Conservation (phyloP, 2,329 filamentous ascomycete genomes). For the Fusarium haematococcum region DNA sequence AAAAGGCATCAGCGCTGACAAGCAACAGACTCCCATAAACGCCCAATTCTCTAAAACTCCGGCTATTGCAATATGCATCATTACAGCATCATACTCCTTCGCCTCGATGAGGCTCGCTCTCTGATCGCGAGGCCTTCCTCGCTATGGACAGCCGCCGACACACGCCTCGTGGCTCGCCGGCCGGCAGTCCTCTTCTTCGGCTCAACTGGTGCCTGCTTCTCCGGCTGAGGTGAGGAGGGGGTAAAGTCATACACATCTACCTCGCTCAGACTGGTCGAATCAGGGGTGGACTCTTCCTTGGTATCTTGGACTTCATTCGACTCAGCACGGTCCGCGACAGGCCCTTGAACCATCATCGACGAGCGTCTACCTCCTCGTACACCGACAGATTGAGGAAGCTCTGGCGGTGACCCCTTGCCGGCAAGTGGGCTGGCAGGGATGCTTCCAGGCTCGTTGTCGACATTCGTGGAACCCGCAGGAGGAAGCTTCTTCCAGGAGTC, state of each 20-base stretch:
- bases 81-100: slow-evolving; percentile 72
- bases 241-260: slow-evolving; percentile 68
- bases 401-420: slow-evolving; percentile 50
- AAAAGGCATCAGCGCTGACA: slow-evolving; percentile 40
- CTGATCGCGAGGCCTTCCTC: slow-evolving; percentile 48
- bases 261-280: slow-evolving; percentile 44
- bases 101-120: slow-evolving; percentile 54
- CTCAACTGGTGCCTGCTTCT: slow-evolving; percentile 45
- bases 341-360: slow-evolving; percentile 45
- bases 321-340: slow-evolving; percentile 20
- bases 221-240: slow-evolving; percentile 57
- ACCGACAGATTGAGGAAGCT: slow-evolving; percentile 49
- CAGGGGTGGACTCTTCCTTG: slow-evolving; percentile 28
- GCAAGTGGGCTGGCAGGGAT: slow-evolving; percentile 56
- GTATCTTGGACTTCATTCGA: slow-evolving; percentile 15
- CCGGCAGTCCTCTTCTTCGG: slow-evolving; percentile 40
- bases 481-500: slow-evolving; percentile 49
- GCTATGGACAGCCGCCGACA: slow-evolving; percentile 53
- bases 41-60: slow-evolving; percentile 40
- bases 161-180: slow-evolving; percentile 53
- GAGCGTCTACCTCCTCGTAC: slow-evolving; percentile 58
- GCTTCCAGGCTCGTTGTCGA: slow-evolving; percentile 33
- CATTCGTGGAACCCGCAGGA: slow-evolving; percentile 6
- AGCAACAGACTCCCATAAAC: slow-evolving; percentile 45
- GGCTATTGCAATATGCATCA: slow-evolving; percentile 35